Evolutionary conservation across 2,329 filamentous ascomycete genomes (phyloP).

Genomic region (Sporothrix brunneoviolacea): DNA sequence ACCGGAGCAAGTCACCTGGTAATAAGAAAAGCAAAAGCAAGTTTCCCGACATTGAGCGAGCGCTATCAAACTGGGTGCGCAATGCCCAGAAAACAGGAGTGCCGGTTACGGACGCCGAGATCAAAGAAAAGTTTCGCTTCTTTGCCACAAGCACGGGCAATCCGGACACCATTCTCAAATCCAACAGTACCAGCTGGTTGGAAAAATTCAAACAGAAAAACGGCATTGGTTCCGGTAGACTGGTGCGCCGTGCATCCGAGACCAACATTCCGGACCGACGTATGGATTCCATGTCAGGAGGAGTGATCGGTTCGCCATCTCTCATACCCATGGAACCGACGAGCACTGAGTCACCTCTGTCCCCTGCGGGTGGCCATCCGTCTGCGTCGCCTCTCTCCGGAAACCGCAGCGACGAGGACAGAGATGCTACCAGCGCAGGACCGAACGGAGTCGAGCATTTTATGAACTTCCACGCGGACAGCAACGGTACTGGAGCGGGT

Average conservation of each 20-base stretch:
- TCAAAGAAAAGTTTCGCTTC: constrained; percentile 74
- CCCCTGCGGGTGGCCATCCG: constrained; percentile 53
- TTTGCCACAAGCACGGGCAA: constrained; percentile 67
- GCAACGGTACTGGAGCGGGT: background rate
- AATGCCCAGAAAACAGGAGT: constrained; percentile 73
- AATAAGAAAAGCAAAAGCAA: constrained; percentile 79
- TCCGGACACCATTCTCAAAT: constrained; percentile 64
- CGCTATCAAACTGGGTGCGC: constrained; percentile 78
- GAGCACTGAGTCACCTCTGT: constrained; percentile 65
- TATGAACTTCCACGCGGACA: background rate
- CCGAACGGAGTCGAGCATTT: background rate
- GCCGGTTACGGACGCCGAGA: constrained; percentile 69
- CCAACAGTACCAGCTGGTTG: constrained; percentile 71
- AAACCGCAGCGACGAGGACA: constrained; percentile 62
- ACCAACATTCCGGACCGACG: constrained; percentile 65
- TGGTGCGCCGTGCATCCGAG: constrained; percentile 54
- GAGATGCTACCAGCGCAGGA: constrained; percentile 38
- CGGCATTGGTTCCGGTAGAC: constrained; percentile 39
- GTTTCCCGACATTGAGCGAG: constrained; percentile 83
- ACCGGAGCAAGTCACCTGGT: constrained; percentile 64
- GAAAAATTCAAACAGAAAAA: constrained; percentile 96
- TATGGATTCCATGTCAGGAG: constrained; percentile 31
- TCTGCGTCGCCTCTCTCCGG: constrained; percentile 66
- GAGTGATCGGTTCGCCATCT: constrained; percentile 44
- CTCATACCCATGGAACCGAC: constrained; percentile 37